A percentile compares a stretch with the other conserved stretches of the same genome.
phyloP scores from a whole-genome alignment of 768 basidiomycete species.

The Suillus subluteus region DNA sequence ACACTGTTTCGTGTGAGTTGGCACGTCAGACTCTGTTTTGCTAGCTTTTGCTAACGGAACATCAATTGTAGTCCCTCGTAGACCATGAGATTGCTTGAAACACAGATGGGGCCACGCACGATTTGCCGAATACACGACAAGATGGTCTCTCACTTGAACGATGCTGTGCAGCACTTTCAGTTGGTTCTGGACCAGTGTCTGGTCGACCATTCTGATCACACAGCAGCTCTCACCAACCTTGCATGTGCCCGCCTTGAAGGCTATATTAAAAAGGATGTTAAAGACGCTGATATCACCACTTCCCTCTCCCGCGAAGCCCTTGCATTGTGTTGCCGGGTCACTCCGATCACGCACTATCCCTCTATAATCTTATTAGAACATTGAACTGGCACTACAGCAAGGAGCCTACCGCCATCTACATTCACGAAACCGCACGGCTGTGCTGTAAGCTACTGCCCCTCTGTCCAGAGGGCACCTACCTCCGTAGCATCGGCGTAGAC shows the following conservation, averaged over 20 bases:
- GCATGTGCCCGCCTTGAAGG: background rate
- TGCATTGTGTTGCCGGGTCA: background rate
- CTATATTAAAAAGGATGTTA: background rate
- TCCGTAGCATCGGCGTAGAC: no score
- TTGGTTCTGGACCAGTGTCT: no score
- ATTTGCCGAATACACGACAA: background rate
- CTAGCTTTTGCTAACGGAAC: background rate
- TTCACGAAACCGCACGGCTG: no score
- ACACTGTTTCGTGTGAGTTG: background rate
- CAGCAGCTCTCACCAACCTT: background rate
- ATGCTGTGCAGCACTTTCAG: background rate
- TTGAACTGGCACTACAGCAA: no score
- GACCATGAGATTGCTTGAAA: background rate
- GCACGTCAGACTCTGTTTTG: background rate
- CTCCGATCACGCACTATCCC: background rate
- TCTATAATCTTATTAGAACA: background rate
- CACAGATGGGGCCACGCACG: background rate
- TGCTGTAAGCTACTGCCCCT: no score
- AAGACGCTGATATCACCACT: background rate
- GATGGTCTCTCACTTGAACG: background rate
- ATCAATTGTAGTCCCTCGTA: background rate
- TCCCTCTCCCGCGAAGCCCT: background rate
- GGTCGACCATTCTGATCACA: no score
- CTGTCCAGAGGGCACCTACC: no score
- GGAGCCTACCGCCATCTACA: no score